Evolutionary conservation across 2,329 filamentous ascomycete genomes (phyloP).

Genomic region (Pyricularia grisea): DNA sequence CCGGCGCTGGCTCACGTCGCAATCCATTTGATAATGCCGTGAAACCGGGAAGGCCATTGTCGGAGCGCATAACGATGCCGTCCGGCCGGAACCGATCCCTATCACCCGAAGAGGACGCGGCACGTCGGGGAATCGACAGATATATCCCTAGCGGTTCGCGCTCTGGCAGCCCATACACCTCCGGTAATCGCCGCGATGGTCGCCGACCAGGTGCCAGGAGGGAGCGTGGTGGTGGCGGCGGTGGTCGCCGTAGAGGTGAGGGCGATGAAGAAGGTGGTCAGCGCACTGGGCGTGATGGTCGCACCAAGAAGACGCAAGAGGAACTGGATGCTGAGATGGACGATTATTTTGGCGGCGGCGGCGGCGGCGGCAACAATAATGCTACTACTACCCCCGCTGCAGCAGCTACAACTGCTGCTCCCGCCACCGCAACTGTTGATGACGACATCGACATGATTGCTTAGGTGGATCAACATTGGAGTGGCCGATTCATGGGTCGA

Average conservation of each 20-base stretch:
- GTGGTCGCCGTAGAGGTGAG: slow-evolving; percentile 18
- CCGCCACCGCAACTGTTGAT: slow-evolving; percentile 26
- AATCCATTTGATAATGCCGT: slow-evolving; percentile 49
- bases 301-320: slow-evolving; percentile 78
- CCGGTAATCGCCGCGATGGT: slow-evolving; percentile 22
- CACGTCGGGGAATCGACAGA: slow-evolving; percentile 63
- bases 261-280: slow-evolving; percentile 19
- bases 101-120: slow-evolving; percentile 47
- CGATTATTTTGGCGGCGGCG: slow-evolving; percentile 67
- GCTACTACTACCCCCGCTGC: slow-evolving; percentile 10
- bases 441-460: slow-evolving; percentile 20
- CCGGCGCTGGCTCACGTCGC: slow-evolving; percentile 27
- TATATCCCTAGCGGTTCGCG: slow-evolving; percentile 59
- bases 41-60: slow-evolving; percentile 45
- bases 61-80: slow-evolving; percentile 50
- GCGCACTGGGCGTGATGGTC: slow-evolving; percentile 38
- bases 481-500: background rate
- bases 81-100: slow-evolving; percentile 53
- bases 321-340: slow-evolving; percentile 96
- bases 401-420: slow-evolving; percentile 5
- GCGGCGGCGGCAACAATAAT: slow-evolving; percentile 24
- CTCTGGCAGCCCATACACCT: slow-evolving; percentile 50
- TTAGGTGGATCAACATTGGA: slow-evolving; percentile 4
- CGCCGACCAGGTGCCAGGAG: slow-evolving; percentile 34
- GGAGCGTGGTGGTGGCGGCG: slow-evolving; percentile 29